A percentile compares a stretch with the other conserved stretches of the same genome.
Evolutionary conservation across 192 early-diverging fungal species (phyloP).

Genomic region (Globomyces pollinis-pini): DNA sequence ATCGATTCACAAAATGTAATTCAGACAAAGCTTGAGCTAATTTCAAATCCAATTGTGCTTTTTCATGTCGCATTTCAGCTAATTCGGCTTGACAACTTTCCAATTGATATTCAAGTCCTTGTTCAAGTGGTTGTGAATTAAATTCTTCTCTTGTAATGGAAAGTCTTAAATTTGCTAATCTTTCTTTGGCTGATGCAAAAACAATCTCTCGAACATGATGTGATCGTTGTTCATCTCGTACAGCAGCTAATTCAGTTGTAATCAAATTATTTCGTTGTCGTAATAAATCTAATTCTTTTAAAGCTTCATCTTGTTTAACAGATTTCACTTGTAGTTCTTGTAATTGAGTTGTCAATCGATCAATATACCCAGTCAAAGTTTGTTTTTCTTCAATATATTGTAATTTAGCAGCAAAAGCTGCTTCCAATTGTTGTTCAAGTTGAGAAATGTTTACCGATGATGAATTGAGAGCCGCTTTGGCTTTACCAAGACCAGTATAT

Average conservation of each 20-base stretch:
- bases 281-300: not conserved
- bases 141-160: not conserved
- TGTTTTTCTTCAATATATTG: not conserved
- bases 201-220: not conserved
- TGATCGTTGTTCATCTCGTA: not conserved
- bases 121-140: not conserved
- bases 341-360: not conserved
- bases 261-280: not conserved
- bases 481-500: not conserved
- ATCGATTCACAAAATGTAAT: not conserved
- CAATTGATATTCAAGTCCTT: not conserved
- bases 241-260: not conserved
- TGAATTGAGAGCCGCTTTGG: not conserved
- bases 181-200: not conserved
- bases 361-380: not conserved
- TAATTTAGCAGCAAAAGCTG: not conserved
- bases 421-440: not conserved
- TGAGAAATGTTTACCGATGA: not conserved
- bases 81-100: not conserved
- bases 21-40: slow-evolving; percentile 5
- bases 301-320: not conserved
- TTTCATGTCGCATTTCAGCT: slow-evolving; percentile 7
- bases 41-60: slow-evolving; percentile 8
- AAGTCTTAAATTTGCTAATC: not conserved
- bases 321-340: not conserved